Percentiles rank a stretch among this genome's conserved stretches.
These are phyloP conservation scores for Carallia brachiata DNA, from an alignment of 345 rosid species.

Conservation along the genomic window DNA sequence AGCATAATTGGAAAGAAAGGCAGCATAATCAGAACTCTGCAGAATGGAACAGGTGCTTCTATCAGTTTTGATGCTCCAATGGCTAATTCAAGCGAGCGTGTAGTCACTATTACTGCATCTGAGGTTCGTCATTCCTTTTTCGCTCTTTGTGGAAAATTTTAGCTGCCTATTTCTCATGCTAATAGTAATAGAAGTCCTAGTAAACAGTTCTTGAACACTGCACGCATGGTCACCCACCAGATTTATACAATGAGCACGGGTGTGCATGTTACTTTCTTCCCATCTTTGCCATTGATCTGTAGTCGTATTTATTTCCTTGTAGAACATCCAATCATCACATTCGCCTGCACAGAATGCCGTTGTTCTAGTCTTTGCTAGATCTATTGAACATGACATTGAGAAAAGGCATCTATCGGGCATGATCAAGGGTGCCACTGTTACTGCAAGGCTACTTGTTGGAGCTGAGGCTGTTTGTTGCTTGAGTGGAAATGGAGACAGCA, in stretches of 20 bases:
- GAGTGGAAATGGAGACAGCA: slow-evolving; percentile 22
- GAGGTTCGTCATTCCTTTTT: slow-evolving; percentile 41
- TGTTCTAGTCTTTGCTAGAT: slow-evolving; percentile 54
- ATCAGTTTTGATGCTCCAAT: slow-evolving; percentile 38
- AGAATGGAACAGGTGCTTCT: slow-evolving; percentile 63
- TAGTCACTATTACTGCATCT: slow-evolving; percentile 55
- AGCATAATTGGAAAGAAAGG: slow-evolving; percentile 70
- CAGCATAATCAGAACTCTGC: slow-evolving; percentile 46
- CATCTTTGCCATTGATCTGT: slow-evolving; percentile 4
- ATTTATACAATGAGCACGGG: no score
- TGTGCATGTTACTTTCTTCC: neutral
- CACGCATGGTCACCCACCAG: no score
- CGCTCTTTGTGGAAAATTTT: no score
- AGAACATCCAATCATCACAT: slow-evolving; percentile 47
- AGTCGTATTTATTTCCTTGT: slow-evolving; percentile 12
- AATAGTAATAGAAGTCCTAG: neutral
- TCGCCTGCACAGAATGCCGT: slow-evolving; percentile 67
- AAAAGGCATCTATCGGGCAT: slow-evolving; percentile 29
- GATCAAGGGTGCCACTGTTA: slow-evolving; percentile 34
- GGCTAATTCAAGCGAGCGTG: slow-evolving; percentile 37
- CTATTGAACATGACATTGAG: slow-evolving; percentile 47
- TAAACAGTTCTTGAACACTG: neutral
- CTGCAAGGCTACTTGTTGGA: slow-evolving; percentile 51
- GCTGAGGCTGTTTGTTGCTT: slow-evolving; percentile 28
- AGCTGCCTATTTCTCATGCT: neutral